Percentiles rank a stretch among this genome's conserved stretches.
Conservation (phyloP, 2,329 filamentous ascomycete species). For the Alternaria sp. region DNA sequence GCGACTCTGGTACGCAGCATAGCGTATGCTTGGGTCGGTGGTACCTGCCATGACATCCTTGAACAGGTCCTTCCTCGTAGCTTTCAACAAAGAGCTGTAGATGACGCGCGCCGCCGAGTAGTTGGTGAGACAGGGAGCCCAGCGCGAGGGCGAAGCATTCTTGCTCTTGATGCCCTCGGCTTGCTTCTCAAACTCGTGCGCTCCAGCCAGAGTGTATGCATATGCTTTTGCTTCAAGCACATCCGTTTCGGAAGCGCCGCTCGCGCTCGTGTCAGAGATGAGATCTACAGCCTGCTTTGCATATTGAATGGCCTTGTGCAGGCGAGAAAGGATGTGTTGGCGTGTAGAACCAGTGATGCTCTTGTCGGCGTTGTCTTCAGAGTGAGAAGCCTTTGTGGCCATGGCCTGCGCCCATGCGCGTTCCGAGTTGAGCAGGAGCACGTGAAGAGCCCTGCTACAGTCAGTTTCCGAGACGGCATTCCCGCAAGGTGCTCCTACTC, state of each 20-base stretch:
- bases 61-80: conserved; percentile 77
- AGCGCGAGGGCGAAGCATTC: conserved; percentile 61
- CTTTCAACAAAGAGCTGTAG: conserved; percentile 76
- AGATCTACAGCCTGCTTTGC: conserved; percentile 73
- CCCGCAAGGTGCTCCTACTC: conserved; percentile 65
- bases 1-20: conserved; percentile 91
- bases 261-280: conserved; percentile 69
- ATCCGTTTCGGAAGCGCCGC: conserved; percentile 73
- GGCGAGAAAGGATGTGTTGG: conserved; percentile 86
- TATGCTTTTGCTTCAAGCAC: conserved; percentile 89
- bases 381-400: conserved; percentile 86
- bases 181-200: conserved; percentile 85
- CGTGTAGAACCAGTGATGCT: conserved; percentile 80
- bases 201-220: conserved; percentile 76
- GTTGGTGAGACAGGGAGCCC: conserved; percentile 77
- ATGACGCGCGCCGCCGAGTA: conserved; percentile 82
- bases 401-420: conserved; percentile 95
- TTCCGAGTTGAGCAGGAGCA: conserved; percentile 87
- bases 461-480: conserved; percentile 5
- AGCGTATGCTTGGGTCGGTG: conserved; percentile 91
- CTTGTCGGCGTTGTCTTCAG: conserved; percentile 74
- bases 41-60: conserved; percentile 86
- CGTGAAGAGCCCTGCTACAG: conserved; percentile 41
- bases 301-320: conserved; percentile 78
- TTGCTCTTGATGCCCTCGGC: conserved; percentile 53